These are phyloP conservation scores for Colletotrichum spaethianum DNA, from an alignment of 2,329 filamentous ascomycete species.

Conservation along the genomic window DNA sequence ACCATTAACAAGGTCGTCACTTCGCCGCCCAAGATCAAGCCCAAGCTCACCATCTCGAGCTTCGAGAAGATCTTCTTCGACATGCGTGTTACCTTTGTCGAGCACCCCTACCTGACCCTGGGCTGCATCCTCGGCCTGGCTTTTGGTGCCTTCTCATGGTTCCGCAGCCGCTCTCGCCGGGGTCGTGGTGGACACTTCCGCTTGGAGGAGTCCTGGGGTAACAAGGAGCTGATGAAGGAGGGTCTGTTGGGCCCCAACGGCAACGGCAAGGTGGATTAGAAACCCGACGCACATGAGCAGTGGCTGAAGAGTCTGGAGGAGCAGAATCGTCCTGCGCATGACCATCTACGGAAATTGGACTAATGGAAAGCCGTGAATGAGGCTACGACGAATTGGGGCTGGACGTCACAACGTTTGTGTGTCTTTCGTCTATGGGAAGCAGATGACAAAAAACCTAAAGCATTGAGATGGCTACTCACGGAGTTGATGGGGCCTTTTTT, in stretches of 20 bases:
- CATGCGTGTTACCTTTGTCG: slow-evolving; percentile 69
- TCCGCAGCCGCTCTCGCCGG: slow-evolving; percentile 68
- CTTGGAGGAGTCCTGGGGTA: slow-evolving; percentile 68
- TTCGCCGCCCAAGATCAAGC: slow-evolving; percentile 78
- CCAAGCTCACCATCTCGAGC: slow-evolving; percentile 83
- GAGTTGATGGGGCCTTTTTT: slow-evolving; percentile 39
- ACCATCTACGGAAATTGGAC: slow-evolving; percentile 39
- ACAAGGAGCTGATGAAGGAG: slow-evolving; percentile 74
- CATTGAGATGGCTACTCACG: slow-evolving; percentile 39
- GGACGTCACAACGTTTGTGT: slow-evolving; percentile 20
- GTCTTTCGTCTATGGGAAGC: slow-evolving; percentile 20
- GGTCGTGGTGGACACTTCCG: slow-evolving; percentile 72
- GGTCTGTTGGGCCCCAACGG: slow-evolving; percentile 67
- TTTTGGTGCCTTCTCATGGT: slow-evolving; percentile 67
- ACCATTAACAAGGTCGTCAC: slow-evolving; percentile 81
- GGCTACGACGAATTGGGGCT: slow-evolving; percentile 36
- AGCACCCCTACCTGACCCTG: slow-evolving; percentile 72
- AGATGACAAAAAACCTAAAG: slow-evolving; percentile 27
- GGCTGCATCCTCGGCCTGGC: slow-evolving; percentile 71
- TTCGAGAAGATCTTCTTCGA: slow-evolving; percentile 81
- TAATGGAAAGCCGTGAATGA: slow-evolving; percentile 41
- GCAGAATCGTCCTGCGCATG: slow-evolving; percentile 4
- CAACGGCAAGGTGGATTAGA: slow-evolving; percentile 67
- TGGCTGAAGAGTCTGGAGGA: slow-evolving; percentile 28
- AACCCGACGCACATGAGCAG: slow-evolving; percentile 11